These are phyloP conservation scores for Boletus semigastroideus DNA, from an alignment of 1,284 basidiomycete genomes.

Conservation along the genomic window DNA sequence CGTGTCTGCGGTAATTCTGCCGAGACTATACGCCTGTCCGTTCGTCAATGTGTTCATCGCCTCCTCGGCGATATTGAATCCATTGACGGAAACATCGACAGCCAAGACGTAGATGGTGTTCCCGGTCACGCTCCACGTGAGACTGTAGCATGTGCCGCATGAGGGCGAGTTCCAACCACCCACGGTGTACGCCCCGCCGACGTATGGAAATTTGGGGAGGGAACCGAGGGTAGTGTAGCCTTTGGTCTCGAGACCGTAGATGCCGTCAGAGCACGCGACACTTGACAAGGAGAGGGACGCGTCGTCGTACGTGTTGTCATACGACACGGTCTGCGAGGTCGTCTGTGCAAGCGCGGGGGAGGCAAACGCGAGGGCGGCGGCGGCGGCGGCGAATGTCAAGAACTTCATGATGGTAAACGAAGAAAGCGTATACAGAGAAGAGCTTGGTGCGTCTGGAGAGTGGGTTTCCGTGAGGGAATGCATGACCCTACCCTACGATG, in stretches of 20 bases:
- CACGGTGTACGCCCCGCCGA: constrained; percentile 47
- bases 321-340: constrained; percentile 16
- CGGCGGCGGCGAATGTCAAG: constrained; percentile 8
- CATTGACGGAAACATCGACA: constrained; percentile 32
- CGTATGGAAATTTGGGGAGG: constrained; percentile 49
- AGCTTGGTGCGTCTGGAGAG: neutral
- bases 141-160: constrained; percentile 36
- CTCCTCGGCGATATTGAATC: constrained; percentile 37
- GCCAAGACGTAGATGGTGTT: constrained; percentile 29
- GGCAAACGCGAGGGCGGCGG: constrained; percentile 11
- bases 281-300: constrained; percentile 30
- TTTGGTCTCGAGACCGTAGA: constrained; percentile 39
- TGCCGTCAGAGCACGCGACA: constrained; percentile 52
- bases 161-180: constrained; percentile 29
- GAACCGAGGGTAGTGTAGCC: constrained; percentile 47
- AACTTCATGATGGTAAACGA: constrained; percentile 24
- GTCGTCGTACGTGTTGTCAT: constrained; percentile 43
- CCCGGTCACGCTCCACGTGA: constrained; percentile 20
- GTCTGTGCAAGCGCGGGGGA: constrained; percentile 18
- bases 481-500: neutral
- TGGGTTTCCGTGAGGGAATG: neutral
- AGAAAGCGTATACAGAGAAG: neutral
- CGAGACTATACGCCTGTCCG: constrained; percentile 27
- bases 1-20: constrained; percentile 24
- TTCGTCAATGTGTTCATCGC: constrained; percentile 38